Evolutionary conservation across 129 eudicot genomes (phyloP), one percentile per base, ranked within the genome.

Genomic region (Escallonia rubra): DNA sequence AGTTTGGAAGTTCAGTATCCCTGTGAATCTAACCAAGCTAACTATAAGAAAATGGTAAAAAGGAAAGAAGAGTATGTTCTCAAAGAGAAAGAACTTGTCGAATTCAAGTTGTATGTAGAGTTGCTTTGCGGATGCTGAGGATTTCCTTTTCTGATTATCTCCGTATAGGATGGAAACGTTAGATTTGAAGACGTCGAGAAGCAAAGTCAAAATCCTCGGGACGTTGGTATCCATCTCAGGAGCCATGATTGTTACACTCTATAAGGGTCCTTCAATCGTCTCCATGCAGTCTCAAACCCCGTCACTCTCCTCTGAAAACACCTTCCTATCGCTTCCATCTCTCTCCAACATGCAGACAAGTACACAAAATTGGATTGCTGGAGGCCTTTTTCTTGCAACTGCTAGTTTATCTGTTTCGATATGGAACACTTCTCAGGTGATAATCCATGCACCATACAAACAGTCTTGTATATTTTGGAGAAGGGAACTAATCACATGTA

Each of bases 341-440:
- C 1, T 55, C 54, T 68, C 12, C 66, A 74, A 34, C 65, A 71
- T 71, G 43, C 40, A 43, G 54, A 4, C 52, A 41, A 56, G 55
- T 15, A 9, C 76, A 47, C 69, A 64, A 41, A 57, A 74, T 68
- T 70, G 68, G 72, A 45, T 78, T 65, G 56, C 74, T 44, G 87
- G 87, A 40, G 77, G 87, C 43, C 12, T 78, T 49, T 55, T 82
- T 40, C 70, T 78, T 78, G 81, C 70, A 66, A 61, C 15, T 55
- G 83, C 71, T 54, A 42, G 67, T 53, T 56, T 78, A 42, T 34
- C 63, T 8, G 59, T 72, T 62, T 81, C 87, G 42, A 52, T 78
- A 8, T 71, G 76, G 78, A 63, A 52, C 61, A 63, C 68, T 14
- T 68, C 57, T 56, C 87, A 82, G 87, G 86, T 81, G 68, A 71